A percentile compares a stretch with the other conserved stretches of the same genome.
Conservation (phyloP, 345 rosid genomes). For the Moringa oleifera region DNA sequence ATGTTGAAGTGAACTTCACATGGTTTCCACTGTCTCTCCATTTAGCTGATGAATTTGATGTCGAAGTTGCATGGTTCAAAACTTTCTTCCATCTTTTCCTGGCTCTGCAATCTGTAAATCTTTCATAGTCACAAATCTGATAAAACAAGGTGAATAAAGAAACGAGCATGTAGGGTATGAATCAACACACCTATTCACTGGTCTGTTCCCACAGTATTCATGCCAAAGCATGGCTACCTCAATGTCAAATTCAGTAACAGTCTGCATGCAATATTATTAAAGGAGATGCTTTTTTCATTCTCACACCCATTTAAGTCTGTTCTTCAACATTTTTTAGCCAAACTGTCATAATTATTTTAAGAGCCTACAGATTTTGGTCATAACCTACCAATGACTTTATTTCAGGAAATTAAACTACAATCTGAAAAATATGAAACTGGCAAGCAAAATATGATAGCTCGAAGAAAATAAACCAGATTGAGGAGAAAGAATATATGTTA, state of each 20-base stretch:
- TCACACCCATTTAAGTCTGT: not conserved
- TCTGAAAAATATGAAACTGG: too few relatives aligned
- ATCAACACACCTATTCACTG: conserved; percentile 1
- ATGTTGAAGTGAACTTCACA: too few relatives aligned
- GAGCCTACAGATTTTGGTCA: not conserved
- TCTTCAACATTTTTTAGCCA: too few relatives aligned
- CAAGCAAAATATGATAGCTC: too few relatives aligned
- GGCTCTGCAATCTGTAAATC: conserved; percentile 3
- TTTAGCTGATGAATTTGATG: not conserved
- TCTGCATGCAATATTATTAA: conserved; percentile 12
- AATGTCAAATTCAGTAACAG: conserved; percentile 13
- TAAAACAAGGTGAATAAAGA: not conserved
- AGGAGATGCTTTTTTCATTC: not conserved
- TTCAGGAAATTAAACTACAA: too few relatives aligned
- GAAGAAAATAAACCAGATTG: too few relatives aligned
- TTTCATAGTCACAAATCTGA: not conserved
- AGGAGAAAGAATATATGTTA: conserved; percentile 5
- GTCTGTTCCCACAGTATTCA: conserved; percentile 5
- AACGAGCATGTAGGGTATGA: not conserved
- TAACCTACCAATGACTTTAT: too few relatives aligned
- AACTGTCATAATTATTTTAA: too few relatives aligned
- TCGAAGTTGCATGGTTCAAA: not conserved
- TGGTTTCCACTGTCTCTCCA: too few relatives aligned
- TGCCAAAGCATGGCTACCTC: conserved; percentile 12
- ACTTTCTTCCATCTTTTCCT: not conserved